A percentile compares a stretch with the other conserved stretches of the same genome.
These are phyloP conservation scores for Pinus albicaulis DNA, from an alignment of 75 land plant species.

Conservation along the genomic window DNA sequence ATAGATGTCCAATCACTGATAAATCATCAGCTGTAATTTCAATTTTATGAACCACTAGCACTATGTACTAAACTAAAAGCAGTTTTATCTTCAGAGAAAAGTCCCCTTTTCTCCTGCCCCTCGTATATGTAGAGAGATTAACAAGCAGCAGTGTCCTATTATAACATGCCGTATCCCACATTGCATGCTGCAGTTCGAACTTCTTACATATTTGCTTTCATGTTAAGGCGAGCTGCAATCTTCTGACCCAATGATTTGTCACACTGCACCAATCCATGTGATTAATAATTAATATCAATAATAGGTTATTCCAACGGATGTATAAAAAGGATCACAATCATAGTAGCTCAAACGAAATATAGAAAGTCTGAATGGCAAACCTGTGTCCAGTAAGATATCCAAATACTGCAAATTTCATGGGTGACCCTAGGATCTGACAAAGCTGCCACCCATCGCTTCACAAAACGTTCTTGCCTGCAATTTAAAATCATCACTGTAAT, in stretches of 20 bases:
- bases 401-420: constrained; percentile 62
- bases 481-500: neutral
- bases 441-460: constrained; percentile 33
- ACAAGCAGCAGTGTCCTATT: neutral
- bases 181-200: neutral
- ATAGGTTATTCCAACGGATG: neutral
- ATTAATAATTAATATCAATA: neutral
- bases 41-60: neutral
- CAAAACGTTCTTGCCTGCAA: constrained; percentile 69
- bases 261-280: constrained; percentile 32
- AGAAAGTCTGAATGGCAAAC: constrained; percentile 15
- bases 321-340: neutral
- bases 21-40: neutral
- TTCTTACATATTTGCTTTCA: constrained; percentile 31
- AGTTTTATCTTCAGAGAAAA: neutral
- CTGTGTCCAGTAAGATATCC: constrained; percentile 68
- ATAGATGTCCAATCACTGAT: neutral
- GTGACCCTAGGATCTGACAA: constrained; percentile 71
- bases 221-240: constrained; percentile 41
- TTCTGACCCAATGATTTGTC: constrained; percentile 70
- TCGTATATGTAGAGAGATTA: neutral
- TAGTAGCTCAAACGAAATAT: neutral
- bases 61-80: neutral
- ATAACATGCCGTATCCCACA: neutral
- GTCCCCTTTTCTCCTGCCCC: neutral